Conservation (phyloP, 805 yeast genomes). For the Candida pseudoglaebosa region DNA sequence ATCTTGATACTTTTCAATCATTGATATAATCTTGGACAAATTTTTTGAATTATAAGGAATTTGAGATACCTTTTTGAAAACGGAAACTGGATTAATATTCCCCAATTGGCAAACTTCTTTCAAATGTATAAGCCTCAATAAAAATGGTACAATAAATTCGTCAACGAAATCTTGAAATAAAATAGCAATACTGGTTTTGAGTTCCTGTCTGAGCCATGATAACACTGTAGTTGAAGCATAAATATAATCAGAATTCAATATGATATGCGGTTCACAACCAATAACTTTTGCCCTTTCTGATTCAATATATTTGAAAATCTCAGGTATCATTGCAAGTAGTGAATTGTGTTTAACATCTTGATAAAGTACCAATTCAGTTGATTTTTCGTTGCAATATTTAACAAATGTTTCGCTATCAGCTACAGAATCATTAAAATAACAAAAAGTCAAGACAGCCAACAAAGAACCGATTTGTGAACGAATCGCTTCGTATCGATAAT, state of each 20-base stretch:
- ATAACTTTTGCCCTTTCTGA: constrained; percentile 33
- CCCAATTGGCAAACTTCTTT: constrained; percentile 80
- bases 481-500: constrained; percentile 71
- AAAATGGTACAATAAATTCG: constrained; percentile 59
- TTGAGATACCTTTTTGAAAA: constrained; percentile 42
- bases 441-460: constrained; percentile 43
- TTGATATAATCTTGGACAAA: constrained; percentile 24
- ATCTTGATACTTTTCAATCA: constrained; percentile 36
- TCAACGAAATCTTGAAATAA: constrained; percentile 50
- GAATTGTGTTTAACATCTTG: constrained; percentile 16
- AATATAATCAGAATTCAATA: constrained; percentile 56
- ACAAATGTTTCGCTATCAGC: constrained; percentile 37
- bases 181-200: constrained; percentile 51
- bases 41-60: constrained; percentile 23
- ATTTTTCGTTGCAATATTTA: constrained; percentile 26
- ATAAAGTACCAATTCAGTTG: constrained; percentile 29
- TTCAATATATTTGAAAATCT: constrained; percentile 44
- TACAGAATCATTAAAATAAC: constrained; percentile 41
- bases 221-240: constrained; percentile 62
- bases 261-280: constrained; percentile 49
- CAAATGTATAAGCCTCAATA: constrained; percentile 58
- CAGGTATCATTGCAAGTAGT: constrained; percentile 34
- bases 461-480: constrained; percentile 64
- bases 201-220: constrained; percentile 52
- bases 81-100: constrained; percentile 50